Evolutionary conservation across 768 basidiomycete genomes (phyloP), one percentile per base, ranked within the genome.

Genomic region (Kwoniella bestiolae): DNA sequence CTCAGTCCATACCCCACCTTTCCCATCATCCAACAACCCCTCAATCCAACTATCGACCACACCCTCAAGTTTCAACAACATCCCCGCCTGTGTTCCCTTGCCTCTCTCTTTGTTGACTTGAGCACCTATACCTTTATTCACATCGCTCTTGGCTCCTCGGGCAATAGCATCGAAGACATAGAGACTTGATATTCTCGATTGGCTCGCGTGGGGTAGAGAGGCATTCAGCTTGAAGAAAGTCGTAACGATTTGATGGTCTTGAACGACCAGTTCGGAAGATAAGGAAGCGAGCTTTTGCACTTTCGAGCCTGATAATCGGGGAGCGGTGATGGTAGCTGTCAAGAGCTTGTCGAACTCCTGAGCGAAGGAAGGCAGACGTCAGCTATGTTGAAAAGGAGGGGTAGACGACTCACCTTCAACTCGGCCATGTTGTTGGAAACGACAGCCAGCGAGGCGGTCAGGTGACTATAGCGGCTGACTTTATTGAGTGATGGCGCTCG

Each of bases 131-230:
- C 85, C 53, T 79, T 93, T 94, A 73, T 83, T 87, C 49, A 84
- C 87, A 51, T 87, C 84, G 64, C 84, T 83, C 65, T 88, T 85
- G 21, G 92, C 92, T 18, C 89, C 93, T 63, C 95, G 88, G 46
- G 92, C 87, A 66, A 99, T 85, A 21, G 94, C 91, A 82, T 99
- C 94, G 78, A 99, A 91, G 44, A 90, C 88, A 82, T 98, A 99
- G 55, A 99, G 84, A 82, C 92, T 93, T 41, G 87, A 88, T 65
- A 94, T 86, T 79, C 97, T 95, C 11, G 60, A 34, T 31, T 52
- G 62, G 68, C 85, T 84, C 11, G 85, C 72, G 16, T 86, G 81
- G 3, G 87, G 82, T 35, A 95, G 84, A 8, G 88, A 86, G 81
- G 90, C 92, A 83, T 97, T 94, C 9, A 89, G 90, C 62, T 91